A percentile compares a stretch with the other conserved stretches of the same genome.
phyloP scores from a whole-genome alignment of 768 basidiomycete species.

The Austroboletus eburneus region DNA sequence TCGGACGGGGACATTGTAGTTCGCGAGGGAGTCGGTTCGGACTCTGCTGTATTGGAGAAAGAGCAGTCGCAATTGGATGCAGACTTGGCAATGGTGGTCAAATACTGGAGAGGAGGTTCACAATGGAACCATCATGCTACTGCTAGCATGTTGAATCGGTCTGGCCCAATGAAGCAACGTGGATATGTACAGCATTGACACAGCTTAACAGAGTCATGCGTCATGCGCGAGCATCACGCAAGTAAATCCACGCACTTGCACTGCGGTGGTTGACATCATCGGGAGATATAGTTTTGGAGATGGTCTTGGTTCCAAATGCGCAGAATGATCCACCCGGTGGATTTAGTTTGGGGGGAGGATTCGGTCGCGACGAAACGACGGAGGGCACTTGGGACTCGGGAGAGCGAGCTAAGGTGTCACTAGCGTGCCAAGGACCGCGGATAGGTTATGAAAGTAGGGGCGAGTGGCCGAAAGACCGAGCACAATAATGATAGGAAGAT shows the following conservation, averaged over 20 bases:
- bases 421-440: no score
- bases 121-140: no score
- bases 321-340: conserved; percentile 2
- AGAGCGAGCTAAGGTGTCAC: no score
- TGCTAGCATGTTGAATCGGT: no score
- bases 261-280: conserved; percentile 1
- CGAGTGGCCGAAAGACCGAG: conserved; percentile 1
- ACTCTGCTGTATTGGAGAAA: conserved; percentile 8
- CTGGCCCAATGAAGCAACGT: no score
- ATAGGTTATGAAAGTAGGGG: no score
- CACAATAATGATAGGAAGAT: background rate
- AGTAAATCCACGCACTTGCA: conserved; percentile 19
- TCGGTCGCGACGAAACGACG: no score
- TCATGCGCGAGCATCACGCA: conserved; percentile 7
- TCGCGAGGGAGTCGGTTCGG: background rate
- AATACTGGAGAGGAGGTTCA: background rate
- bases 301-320: background rate
- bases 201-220: conserved; percentile 1
- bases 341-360: background rate
- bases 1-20: conserved; percentile 16
- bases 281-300: background rate
- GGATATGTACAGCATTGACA: conserved; percentile 16
- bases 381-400: no score
- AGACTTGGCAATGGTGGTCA: conserved; percentile 6
- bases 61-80: background rate